Evolutionary conservation across 192 early-diverging fungal species (phyloP).

Genomic region (Coemansia sp.): DNA sequence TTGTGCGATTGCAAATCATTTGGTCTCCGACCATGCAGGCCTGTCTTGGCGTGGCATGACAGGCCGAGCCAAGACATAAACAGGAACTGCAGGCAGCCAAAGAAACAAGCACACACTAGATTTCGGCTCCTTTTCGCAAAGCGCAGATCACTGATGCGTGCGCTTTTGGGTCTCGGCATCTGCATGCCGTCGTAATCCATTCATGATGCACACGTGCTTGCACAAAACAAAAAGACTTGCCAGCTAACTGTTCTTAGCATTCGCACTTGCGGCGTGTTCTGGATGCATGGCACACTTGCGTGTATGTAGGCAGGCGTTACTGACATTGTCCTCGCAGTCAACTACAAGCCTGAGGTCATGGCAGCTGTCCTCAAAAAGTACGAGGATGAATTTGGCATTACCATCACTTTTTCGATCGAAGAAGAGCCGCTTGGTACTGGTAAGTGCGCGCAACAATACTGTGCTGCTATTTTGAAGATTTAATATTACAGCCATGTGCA

Average conservation of each 20-base stretch:
- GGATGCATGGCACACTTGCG: background rate
- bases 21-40: background rate
- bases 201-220: conserved; percentile 1
- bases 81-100: background rate
- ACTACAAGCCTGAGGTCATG: conserved; percentile 99
- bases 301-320: conserved; percentile 87
- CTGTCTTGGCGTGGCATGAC: background rate
- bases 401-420: conserved; percentile 96
- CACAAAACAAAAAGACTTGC: background rate
- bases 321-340: conserved; percentile 97
- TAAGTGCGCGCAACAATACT: conserved; percentile 18
- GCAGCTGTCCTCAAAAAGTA: conserved; percentile 89
- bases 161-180: background rate
- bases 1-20: background rate
- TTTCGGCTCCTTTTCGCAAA: background rate
- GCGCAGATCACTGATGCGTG: conserved; percentile 2
- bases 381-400: conserved; percentile 87
- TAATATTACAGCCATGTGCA: background rate
- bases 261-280: background rate
- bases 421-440: conserved; percentile 92
- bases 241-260: background rate
- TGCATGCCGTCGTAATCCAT: background rate
- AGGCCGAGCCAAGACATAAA: background rate
- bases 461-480: conserved; percentile 21
- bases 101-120: background rate